These are phyloP conservation scores for Akanthomyces lecanii DNA, from an alignment of 2,329 filamentous ascomycete genomes.

Conservation along the genomic window DNA sequence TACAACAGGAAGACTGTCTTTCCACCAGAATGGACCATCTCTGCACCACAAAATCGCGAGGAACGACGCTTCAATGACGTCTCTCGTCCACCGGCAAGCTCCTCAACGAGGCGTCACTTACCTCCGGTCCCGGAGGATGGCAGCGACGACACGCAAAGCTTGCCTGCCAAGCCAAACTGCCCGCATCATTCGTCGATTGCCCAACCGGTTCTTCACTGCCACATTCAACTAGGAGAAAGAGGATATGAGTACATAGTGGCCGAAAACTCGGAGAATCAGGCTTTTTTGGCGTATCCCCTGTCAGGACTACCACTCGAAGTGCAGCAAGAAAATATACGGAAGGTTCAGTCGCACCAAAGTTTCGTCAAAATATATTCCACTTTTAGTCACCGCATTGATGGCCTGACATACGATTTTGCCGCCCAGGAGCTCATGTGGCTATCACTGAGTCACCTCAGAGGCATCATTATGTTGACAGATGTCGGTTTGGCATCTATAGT, in stretches of 20 bases:
- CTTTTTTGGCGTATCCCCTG: background rate
- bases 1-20: no score
- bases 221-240: background rate
- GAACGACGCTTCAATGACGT: no score
- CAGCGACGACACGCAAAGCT: no score
- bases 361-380: background rate
- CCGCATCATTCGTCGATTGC: background rate
- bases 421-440: background rate
- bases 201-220: background rate
- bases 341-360: background rate
- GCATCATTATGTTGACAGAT: background rate
- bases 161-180: no score
- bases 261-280: background rate
- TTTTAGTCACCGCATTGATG: background rate
- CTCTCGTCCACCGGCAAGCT: no score
- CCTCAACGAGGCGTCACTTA: no score
- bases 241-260: background rate
- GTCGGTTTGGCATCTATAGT: background rate
- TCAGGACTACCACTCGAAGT: background rate
- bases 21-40: no score
- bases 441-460: background rate
- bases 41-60: no score
- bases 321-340: background rate
- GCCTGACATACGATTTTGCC: background rate
- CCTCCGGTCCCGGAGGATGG: no score